Evolutionary conservation across 176 grass and related monocot genomes (phyloP), one percentile per base, ranked within the genome.

Genomic region (Paspalum vaginatum): DNA sequence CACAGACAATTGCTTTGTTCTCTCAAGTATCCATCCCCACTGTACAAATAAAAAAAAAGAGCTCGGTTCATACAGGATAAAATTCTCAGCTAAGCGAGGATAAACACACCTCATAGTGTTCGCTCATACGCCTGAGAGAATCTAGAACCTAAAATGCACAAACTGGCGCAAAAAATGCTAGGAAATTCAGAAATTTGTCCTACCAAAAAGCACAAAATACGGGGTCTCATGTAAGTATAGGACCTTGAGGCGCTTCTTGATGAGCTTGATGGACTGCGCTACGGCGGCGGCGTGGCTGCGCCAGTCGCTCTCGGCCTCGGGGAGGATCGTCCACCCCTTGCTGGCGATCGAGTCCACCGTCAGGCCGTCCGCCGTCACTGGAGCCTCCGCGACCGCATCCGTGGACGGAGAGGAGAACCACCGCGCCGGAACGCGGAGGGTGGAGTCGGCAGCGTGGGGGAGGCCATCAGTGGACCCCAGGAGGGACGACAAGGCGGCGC

Each of bases 181-280:
- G 13, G 2, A 22, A 78, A 32, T 27, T 9, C 9, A 57, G 18
- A 25, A 21, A 55, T 38, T 66, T 8, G 0, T 4, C 17, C 20
- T 70, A 45, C n/a, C 17, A 4, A 39, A 66, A 50, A 47, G 54
- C 45, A 49, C 32, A 21, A 50, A 48, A 11, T n/a, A 65, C 17
- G 7, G 74, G 21, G 10, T 64, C 7, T 74, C 40, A 7, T 18
- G 50, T 15, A 75, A 18, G 69, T 6, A 69, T 81, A 77, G 52
- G 25, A 97, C 94, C 91, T 98, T 93, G 70, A 94, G 78, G 18
- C 95, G 92, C 84, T 86, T 98, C 86, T 98, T 98, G 52, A 98
- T 91, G 24, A 98, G 86, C 74, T 84, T 91, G 79, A 98, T 73
- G 26, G 95, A 98, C 74, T 89, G 95, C 20, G 92, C 88, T 46